These are phyloP conservation scores for Globisporangium splendens DNA, from an alignment of 352 stramenopile species.

Conservation along the genomic window DNA sequence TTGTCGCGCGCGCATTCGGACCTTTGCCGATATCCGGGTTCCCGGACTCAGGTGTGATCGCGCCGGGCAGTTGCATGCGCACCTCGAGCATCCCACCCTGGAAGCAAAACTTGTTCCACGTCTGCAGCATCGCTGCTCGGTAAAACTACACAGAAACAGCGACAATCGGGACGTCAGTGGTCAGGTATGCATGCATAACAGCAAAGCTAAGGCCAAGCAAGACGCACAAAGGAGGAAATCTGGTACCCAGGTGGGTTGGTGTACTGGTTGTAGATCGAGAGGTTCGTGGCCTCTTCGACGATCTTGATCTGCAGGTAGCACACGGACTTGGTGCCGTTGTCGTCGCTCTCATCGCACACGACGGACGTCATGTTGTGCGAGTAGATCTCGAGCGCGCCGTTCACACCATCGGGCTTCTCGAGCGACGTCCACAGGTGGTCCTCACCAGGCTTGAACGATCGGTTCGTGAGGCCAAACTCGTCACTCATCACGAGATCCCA, in stretches of 20 bases:
- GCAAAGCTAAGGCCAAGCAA: no score
- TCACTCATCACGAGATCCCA: conserved; percentile 72
- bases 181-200: no score
- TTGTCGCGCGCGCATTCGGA: conserved; percentile 38
- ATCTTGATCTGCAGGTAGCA: conserved; percentile 66
- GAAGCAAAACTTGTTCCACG: conserved; percentile 96
- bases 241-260: conserved; percentile 45
- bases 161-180: background rate
- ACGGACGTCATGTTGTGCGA: conserved; percentile 64
- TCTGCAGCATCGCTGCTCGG: conserved; percentile 84
- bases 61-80: conserved; percentile 85
- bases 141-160: conserved; percentile 10
- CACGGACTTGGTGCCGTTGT: conserved; percentile 8
- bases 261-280: conserved; percentile 74
- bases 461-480: conserved; percentile 45
- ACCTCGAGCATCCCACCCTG: conserved; percentile 95
- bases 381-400: conserved; percentile 59
- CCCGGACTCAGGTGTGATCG: conserved; percentile 52
- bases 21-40: conserved; percentile 76
- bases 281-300: conserved; percentile 44
- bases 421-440: conserved; percentile 65
- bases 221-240: conserved; percentile 38
- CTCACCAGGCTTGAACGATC: conserved; percentile 51
- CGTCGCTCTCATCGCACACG: conserved; percentile 36
- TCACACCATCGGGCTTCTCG: conserved; percentile 69